Evolutionary conservation across 2,329 filamentous ascomycete genomes (phyloP).

Genomic region (Pseudocercospora macadamiae): DNA sequence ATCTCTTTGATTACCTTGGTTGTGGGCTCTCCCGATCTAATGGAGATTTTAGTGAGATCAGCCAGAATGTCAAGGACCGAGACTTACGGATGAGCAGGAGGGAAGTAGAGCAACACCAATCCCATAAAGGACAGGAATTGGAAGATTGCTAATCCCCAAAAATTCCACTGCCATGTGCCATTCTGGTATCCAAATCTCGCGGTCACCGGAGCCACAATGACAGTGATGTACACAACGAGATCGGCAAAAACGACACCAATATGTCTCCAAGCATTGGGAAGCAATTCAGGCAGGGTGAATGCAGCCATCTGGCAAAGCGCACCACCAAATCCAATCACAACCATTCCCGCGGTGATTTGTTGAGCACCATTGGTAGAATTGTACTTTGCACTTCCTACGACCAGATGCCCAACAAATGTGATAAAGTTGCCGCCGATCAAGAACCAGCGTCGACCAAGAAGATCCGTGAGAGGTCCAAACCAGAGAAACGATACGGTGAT

Average conservation of each 20-base stretch:
- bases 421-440: constrained; percentile 47
- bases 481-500: constrained; percentile 28
- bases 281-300: constrained; percentile 18
- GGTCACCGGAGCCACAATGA: constrained; percentile 52
- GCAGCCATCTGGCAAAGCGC: constrained; percentile 27
- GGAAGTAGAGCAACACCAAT: constrained; percentile 46
- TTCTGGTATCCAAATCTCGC: constrained; percentile 47
- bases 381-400: constrained; percentile 23
- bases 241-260: constrained; percentile 31
- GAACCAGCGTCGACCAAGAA: constrained; percentile 54
- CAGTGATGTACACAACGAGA: constrained; percentile 46
- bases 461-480: constrained; percentile 49
- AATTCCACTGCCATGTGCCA: constrained; percentile 51
- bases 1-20: constrained; percentile 35
- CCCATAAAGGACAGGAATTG: constrained; percentile 51
- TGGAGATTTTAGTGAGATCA: background rate
- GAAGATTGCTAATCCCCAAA: constrained; percentile 48
- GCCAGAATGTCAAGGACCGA: background rate
- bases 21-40: constrained; percentile 28
- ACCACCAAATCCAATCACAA: constrained; percentile 26
- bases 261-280: constrained; percentile 31
- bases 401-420: constrained; percentile 21
- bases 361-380: constrained; percentile 11
- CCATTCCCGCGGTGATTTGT: constrained; percentile 21
- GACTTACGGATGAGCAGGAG: constrained; percentile 44